Evolutionary conservation across 192 early-diverging fungal genomes (phyloP).

Genomic region (Kickxella alabastrina): DNA sequence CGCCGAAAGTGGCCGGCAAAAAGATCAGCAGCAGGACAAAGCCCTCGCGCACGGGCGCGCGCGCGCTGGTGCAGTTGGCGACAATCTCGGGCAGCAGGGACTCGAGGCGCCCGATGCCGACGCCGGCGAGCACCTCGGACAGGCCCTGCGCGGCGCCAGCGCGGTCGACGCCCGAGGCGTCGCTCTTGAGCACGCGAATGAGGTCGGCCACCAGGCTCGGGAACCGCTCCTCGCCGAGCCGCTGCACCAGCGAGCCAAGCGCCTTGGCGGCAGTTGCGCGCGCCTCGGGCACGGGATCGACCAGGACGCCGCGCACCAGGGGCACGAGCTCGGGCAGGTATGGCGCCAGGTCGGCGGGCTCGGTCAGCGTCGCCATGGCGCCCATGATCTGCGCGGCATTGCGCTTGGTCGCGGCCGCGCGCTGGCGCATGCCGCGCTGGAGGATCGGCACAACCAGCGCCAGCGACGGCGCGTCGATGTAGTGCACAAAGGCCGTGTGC

Average conservation of each 20-base stretch:
- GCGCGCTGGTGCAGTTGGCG: constrained; percentile 67
- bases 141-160: constrained; percentile 97
- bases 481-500: constrained; percentile 95
- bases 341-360: constrained; percentile 86
- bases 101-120: constrained; percentile 82
- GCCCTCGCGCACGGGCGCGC: constrained; percentile 86
- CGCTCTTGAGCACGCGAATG: constrained; percentile 78
- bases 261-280: constrained; percentile 92
- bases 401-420: constrained; percentile 88
- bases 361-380: constrained; percentile 94
- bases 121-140: constrained; percentile 85
- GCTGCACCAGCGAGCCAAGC: constrained; percentile 85
- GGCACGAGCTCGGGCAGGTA: constrained; percentile 83
- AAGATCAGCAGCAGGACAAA: constrained; percentile 95
- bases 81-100: constrained; percentile 87
- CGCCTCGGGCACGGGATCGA: constrained; percentile 95
- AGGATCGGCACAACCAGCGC: constrained; percentile 94
- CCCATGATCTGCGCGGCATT: constrained; percentile 97
- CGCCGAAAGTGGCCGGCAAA: constrained; percentile 91
- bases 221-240: constrained; percentile 91
- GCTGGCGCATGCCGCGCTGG: constrained; percentile 84
- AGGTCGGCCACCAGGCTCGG: constrained; percentile 87
- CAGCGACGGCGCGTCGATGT: constrained; percentile 94
- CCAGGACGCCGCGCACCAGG: constrained; percentile 81
- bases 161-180: constrained; percentile 88